Evolutionary conservation across 768 basidiomycete species (phyloP), one percentile per base, ranked within the genome.

Genomic region (Podaxis sp.): DNA sequence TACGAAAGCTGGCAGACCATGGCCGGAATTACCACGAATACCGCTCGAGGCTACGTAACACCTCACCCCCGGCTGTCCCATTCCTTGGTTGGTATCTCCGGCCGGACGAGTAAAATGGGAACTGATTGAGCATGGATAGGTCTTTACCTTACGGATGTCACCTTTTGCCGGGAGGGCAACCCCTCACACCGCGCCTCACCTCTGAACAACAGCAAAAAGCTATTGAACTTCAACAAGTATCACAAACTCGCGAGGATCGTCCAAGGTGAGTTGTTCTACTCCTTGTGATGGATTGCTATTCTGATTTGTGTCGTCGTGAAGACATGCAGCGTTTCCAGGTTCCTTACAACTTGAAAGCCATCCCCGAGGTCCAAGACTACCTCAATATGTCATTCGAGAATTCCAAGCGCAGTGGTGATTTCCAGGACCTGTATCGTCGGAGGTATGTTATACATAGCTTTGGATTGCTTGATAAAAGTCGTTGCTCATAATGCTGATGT

Each of bases 181-280:
- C 90, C 93, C 15, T 89, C 91, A 13, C 81, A 89, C 68, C 84
- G 96, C 66, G 84, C 87, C 15, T 92, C 95, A 4, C 91, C 95
- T 0, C 74, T 85, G 61, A 87, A 87, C 58, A 80, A 89, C 1
- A 83, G 83, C 63, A 88, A 92, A 75, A 91, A 87, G 68, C 77
- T 99, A 41, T 82, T 99, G 72, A 99, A 99, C 75, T 95, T 97
- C 71, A 96, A 96, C 75, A 96, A 97, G 74, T 99, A 97, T 69
- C 90, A 91, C 70, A 96, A 93, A 72, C 82, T 96, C 63, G 90
- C 90, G 37, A 82, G 88, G 69, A 94, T 96, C 67, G 84, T 95
- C 49, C 88, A 91, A 79, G 91, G 91, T 85, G 66, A 69, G 75
- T 56, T 37, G 40, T 44, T 26, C 0, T 38, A 28, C 48, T 24